Base-by-base conservation (phyloP, 2,329 filamentous ascomycete species). In the Blastomyces gilchristii region DNA sequence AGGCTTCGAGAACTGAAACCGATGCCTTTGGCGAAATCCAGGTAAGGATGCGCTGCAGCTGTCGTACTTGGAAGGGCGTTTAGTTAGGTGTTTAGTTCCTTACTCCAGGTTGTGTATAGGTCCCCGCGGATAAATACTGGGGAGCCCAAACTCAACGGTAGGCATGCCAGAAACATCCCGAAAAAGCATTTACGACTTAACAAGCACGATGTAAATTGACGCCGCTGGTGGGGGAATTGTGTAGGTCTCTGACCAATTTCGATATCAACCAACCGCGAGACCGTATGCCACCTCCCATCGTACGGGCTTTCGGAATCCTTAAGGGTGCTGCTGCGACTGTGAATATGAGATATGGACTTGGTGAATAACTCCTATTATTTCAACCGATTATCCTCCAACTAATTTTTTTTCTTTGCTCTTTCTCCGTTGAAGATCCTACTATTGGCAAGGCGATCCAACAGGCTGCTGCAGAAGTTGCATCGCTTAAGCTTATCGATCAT, bases 221-320 rank as follows among this genome's bases (percentile, higher is more conserved):
- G 68, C n/a, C 37, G 18, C 18, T 57, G 54, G 54, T 61, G 63
- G 68, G 71, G 67, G 28, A 74, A 69, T 60, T 58, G 61, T 57
- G 67, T 63, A 81, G 80, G 69, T 97, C 93, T 61, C 85, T 97
- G 76, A 88, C 89, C 78, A 99, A 99, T 83, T 99, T 99, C 84
- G 89, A 88, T 78, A 97, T 99, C 86, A 97, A 97, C 81, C 94
- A 97, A 83, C 94, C 94, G 65, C 91, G 96, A 80, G 94, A 99
- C 76, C 91, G 94, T 76, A 97, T 97, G 92, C 94, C 94, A 58
- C 87, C 91, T 68, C 89, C 92, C 56, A 88, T 99, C 70, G 82
- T 97, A 73, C 88, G 87, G 78, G 94, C 94, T 7, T 97, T 99
- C 76, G 94, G 94, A 75, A 95, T 97, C 72, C 83, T 99, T 68